Conservation (phyloP, 2,329 filamentous ascomycete genomes). For the Colletotrichum sp. region DNA sequence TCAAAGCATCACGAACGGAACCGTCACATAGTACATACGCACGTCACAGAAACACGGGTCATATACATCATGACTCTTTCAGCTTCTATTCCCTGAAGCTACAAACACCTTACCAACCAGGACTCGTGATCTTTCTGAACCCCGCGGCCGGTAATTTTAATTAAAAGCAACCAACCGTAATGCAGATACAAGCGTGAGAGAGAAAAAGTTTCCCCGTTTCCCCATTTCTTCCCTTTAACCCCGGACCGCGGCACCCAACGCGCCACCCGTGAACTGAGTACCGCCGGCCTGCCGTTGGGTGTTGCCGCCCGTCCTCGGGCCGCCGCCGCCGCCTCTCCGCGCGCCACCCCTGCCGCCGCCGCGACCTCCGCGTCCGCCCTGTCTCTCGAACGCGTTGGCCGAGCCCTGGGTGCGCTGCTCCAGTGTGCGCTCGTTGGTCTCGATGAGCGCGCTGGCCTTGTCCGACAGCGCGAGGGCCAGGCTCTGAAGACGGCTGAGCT, state of each 20-base stretch:
- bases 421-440: constrained; percentile 95
- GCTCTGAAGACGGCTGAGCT: constrained; percentile 94
- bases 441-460: constrained; percentile 95
- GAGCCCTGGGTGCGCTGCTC: constrained; percentile 97
- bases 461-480: constrained; percentile 92
- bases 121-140: constrained; percentile 10
- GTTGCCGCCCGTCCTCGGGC: constrained; percentile 62
- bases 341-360: constrained; percentile 69
- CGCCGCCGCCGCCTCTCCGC: constrained; percentile 67
- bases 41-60: neutral
- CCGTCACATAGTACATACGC: neutral
- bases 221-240: constrained; percentile 45
- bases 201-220: neutral
- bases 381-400: constrained; percentile 92
- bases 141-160: constrained; percentile 24
- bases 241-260: constrained; percentile 72
- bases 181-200: constrained; percentile 24
- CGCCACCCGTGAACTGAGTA: constrained; percentile 83
- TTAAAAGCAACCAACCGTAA: constrained; percentile 24
- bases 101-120: constrained; percentile 22
- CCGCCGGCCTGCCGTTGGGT: constrained; percentile 72
- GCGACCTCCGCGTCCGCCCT: constrained; percentile 77
- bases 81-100: constrained; percentile 26
- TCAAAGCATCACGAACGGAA: neutral
- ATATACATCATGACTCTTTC: constrained; percentile 14